A percentile compares a stretch with the other conserved stretches of the same genome.
These are phyloP conservation scores for Leishmania lainsoni DNA, from an alignment of 208 protist species.

Conservation along the genomic window DNA sequence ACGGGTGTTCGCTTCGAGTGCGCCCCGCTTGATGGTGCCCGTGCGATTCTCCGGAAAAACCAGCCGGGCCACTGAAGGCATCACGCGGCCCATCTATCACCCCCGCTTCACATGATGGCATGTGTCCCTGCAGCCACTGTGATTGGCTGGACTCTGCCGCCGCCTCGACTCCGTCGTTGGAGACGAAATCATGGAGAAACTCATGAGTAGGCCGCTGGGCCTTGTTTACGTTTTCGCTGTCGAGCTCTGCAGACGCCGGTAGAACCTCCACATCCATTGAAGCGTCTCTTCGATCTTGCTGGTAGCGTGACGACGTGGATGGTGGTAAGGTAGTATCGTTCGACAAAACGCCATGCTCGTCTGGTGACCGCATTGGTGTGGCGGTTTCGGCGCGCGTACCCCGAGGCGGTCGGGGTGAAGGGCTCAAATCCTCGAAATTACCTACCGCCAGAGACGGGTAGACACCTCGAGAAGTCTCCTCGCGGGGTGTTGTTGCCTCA, in stretches of 20 bases:
- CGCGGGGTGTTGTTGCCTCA: neutral
- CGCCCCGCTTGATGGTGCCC: neutral
- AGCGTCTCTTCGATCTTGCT: neutral
- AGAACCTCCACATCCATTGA: constrained; percentile 9
- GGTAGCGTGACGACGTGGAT: neutral
- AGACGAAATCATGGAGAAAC: neutral
- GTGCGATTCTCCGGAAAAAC: neutral
- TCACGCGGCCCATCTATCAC: neutral
- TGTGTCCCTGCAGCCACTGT: no score
- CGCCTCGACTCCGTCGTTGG: neutral
- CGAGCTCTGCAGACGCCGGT: neutral
- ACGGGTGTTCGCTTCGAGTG: no score
- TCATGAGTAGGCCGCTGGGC: neutral
- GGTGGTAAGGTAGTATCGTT: neutral
- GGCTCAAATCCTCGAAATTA: constrained; percentile 13
- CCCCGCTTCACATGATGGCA: no score
- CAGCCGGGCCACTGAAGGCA: constrained; percentile 8
- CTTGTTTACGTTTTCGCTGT: neutral
- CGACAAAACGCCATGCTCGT: neutral
- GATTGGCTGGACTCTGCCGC: neutral
- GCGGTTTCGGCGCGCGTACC: constrained; percentile 19
- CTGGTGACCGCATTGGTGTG: constrained; percentile 5
- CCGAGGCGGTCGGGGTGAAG: constrained; percentile 21
- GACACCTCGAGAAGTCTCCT: neutral
- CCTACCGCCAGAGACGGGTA: neutral